Evolutionary conservation across 2,329 filamentous ascomycete genomes (phyloP).

Genomic region (Zymoseptoria ardabiliae): DNA sequence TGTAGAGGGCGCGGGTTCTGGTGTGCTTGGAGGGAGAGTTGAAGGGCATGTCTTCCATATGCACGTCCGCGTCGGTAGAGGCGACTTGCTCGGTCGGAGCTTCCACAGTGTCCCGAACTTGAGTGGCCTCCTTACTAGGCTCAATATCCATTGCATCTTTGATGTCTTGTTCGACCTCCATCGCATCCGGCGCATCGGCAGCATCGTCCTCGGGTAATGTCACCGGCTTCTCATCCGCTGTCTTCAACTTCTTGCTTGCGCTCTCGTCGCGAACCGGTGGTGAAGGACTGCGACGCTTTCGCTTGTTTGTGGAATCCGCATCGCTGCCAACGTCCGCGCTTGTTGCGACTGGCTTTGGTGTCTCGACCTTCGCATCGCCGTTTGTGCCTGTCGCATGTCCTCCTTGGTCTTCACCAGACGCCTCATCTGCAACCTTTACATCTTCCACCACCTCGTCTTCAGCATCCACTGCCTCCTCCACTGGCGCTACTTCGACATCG

Average conservation of each 20-base stretch:
- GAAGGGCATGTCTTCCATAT: constrained; percentile 1
- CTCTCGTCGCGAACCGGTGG: constrained; percentile 24
- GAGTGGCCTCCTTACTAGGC: neutral
- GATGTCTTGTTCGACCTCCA: constrained; percentile 16
- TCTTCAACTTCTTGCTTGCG: constrained; percentile 39
- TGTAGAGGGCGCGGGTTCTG: constrained; percentile 66
- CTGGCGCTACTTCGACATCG: constrained; percentile 12
- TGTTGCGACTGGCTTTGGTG: neutral
- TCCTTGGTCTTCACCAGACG: neutral
- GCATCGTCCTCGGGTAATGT: constrained; percentile 18
- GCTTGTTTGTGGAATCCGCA: constrained; percentile 21
- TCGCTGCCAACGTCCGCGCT: constrained; percentile 6
- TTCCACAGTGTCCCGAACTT: neutral
- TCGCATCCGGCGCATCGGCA: constrained; percentile 23
- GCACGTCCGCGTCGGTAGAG: neutral
- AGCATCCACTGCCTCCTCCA: constrained; percentile 12
- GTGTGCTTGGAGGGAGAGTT: constrained; percentile 34
- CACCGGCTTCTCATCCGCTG: constrained; percentile 29
- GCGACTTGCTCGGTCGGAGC: neutral
- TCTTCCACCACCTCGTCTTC: constrained; percentile 3
- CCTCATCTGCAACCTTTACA: constrained; percentile 1
- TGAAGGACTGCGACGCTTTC: constrained; percentile 27
- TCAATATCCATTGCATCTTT: neutral
- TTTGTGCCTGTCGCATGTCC: neutral
- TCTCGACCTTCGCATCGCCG: neutral